Evolutionary conservation across 164 flowering plant species (phyloP), one percentile per base, ranked within the genome.

Genomic region (Nelumbo lutea): DNA sequence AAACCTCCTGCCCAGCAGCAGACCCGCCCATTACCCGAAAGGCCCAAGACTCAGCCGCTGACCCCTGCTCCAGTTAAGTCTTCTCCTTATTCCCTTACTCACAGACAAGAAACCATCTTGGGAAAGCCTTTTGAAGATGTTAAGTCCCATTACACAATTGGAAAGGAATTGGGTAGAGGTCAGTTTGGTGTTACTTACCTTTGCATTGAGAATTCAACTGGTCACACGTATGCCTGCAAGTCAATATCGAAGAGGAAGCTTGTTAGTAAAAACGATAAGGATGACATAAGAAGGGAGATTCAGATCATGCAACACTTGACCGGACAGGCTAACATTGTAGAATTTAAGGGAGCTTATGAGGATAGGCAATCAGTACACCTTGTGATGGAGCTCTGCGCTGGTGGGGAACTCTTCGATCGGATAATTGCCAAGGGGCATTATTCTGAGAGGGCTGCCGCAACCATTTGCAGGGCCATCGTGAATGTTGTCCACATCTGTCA

Each of bases 311-410:
- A 94, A 83, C 97, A 94, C 78, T 68, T 94, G 80, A 86, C 90
- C 70, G 97, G 98, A 15, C 97, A 94, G 72, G 72, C 89, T 0
- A 93, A 90, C 68, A 87, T 93, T 62, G 97, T 91, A 15, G 96
- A 91, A 76, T 91, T 93, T 64, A 93, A 85, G 78, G 98, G 98
- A 9, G 90, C 91, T 75, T 93, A 90, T 81, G 98, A 93, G 87
- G 98, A 93, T 72, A 85, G 70, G 79, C 82, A 79, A 3, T 81
- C 93, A 0, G 97, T 93, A 38, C 92, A 93, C 71, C 75, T 93
- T 44, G 90, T 91, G 13, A 91, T 93, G 98, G 97, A 93, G 82
- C 73, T 93, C 48, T 93, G 98, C 69, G 92, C 86, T 9, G 98
- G 98, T 58, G 98, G 98, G 5, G 98, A 93, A 83, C 85, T 93